These are phyloP conservation scores for Pseudogymnoascus sp. DNA, from an alignment of 2,329 filamentous ascomycete genomes.

Conservation along the genomic window DNA sequence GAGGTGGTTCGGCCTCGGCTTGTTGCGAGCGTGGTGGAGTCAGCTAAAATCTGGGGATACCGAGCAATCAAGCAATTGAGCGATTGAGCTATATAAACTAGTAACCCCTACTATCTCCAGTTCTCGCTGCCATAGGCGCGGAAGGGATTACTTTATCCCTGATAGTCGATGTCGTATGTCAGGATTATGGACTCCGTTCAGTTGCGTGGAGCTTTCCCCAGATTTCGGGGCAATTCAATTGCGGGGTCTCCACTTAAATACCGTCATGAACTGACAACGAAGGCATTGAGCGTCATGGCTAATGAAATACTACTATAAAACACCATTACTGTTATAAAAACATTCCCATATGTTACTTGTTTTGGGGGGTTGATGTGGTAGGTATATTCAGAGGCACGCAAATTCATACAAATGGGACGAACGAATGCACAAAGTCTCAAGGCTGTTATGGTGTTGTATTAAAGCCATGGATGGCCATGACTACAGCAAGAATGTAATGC, in stretches of 20 bases:
- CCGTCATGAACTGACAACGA: not conserved
- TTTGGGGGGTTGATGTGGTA: not conserved
- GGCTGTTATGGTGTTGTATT: not conserved
- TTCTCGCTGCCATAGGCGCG: not conserved
- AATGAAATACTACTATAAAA: not conserved
- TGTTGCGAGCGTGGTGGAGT: constrained; percentile 1
- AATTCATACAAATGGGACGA: not conserved
- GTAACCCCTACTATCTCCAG: not conserved
- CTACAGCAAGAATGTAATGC: not conserved
- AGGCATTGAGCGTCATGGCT: not conserved
- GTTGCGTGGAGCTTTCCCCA: constrained; percentile 4
- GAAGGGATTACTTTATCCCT: not conserved
- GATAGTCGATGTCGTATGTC: not conserved
- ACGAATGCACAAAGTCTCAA: not conserved
- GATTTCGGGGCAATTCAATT: constrained; percentile 2
- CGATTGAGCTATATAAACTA: constrained; percentile 6
- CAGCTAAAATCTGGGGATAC: not conserved
- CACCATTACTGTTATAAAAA: not conserved
- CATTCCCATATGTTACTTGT: not conserved
- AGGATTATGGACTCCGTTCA: not conserved
- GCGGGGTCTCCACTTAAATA: constrained; percentile 5
- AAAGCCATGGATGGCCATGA: constrained; percentile 3
- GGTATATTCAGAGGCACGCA: not conserved
- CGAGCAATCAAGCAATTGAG: constrained; percentile 4
- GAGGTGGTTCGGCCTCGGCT: constrained; percentile 3